Base-by-base conservation (phyloP, 108 stramenopile genomes). In the Aurantiochytrium sp. region DNA sequence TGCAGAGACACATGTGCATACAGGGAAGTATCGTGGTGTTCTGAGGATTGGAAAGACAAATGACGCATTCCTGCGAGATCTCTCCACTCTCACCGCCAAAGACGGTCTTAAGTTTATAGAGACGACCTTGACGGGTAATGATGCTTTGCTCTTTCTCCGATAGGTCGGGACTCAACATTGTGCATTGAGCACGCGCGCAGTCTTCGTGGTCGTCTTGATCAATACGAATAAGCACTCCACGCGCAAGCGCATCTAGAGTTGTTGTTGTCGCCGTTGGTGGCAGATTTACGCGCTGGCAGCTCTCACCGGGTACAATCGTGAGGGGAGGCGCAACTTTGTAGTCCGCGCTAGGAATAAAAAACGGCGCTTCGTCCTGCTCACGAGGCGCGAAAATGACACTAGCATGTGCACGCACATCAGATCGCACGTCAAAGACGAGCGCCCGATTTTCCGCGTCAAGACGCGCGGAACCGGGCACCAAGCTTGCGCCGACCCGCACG, bases 1-100 rank as follows among this genome's bases (percentile, higher is more conserved):
- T 53, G 28, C 73, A 83, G 18, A 83, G 73, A 53, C 73, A 83
- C 21, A 53, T 47, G 21, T 83, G 73, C 73, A 83, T 83, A 44
- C 73, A 83, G 51, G 73, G 73, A 25, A 83, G 73, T 5, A 83
- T 83, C 45, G 73, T 83, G n/a, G 73, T 83, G 51, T 83, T 83
- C 10, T 53, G 73, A 12, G 44, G 49, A 23, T 83, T 53, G 21
- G 73, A 21, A 12, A 83, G 51, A 44, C 73, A 83, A 12, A 83
- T 53, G n/a, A 83, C 73, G 28, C 73, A 83, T 44, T 83, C 73
- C 45, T 69, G 64, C 64, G 64, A 69, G 3, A 42, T n/a, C 3
- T 69, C 64, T 6, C n/a, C 64, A 2, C 10, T 6, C 0, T 42
- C 18, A 3, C 64, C 64, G 25, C 64, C 64, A 18, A 69, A 69